Evolutionary conservation across 2,329 filamentous ascomycete species (phyloP), one percentile per base, ranked within the genome.

Genomic region (Annulohypoxylon truncatum): DNA sequence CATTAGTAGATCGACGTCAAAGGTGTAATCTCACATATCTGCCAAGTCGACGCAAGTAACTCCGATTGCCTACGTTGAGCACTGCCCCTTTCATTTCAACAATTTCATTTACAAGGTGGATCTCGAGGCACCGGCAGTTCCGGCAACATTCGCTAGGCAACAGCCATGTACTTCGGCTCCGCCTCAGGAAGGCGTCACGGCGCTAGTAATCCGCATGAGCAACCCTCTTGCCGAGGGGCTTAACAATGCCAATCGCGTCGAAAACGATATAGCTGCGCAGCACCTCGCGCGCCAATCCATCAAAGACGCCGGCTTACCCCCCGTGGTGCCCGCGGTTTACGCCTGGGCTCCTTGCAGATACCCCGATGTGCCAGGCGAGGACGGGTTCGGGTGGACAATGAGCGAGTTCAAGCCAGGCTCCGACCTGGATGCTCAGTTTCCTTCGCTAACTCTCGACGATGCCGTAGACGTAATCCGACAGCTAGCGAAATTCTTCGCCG

Each of bases 21-120:
- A n/a, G n/a, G n/a, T 29, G 15, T 3, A 40, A 20, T 38, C 58
- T 55, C 26, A 61, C 42, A 12, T 28, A 33, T 10, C 12, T 22
- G 8, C 13, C 9, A 24, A 61, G 50, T 50, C 51, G 18, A 55
- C 58, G n/a, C 26, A 18, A 26, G 58, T 54, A 9, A 55, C 51
- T n/a, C 50, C 58, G 15, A 54, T 61, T 10, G 58, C 51, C 42
- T 55, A 61, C 13, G 50, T 42, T 29, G 22, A 42, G 24, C 24
- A 50, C 24, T 55, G 42, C 24, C 51, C 58, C 5, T 61, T 61
- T n/a, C 42, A 38, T 29, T 61, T 61, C 33, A 61, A 54, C 13
- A 61, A 61, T 20, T 61, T 55, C 24, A 55, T 61, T n/a, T 61
- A 55, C 15, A 55, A 61, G 26, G 33, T 55, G 46, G 51, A 55